Percentiles rank a stretch among this genome's conserved stretches.
These are phyloP conservation scores for Byssochlamys sp. DNA, from an alignment of 2,329 filamentous ascomycete species.

Conservation along the genomic window DNA sequence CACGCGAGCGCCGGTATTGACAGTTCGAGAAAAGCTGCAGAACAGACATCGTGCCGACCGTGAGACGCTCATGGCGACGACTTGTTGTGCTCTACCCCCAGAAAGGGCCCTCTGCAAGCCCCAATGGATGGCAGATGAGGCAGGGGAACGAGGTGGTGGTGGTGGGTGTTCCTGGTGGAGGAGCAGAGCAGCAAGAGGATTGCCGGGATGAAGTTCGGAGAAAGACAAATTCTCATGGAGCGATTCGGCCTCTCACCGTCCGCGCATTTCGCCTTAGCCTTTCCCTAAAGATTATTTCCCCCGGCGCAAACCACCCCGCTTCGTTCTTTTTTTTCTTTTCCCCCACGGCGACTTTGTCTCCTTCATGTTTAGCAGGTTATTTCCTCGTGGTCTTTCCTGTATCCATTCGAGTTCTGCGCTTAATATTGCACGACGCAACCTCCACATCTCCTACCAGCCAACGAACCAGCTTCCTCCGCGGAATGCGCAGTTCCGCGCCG, in stretches of 20 bases:
- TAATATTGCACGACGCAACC: not conserved
- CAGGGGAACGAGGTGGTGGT: constrained; percentile 1
- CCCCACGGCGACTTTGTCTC: not conserved
- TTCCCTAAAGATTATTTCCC: not conserved
- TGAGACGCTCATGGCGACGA: constrained; percentile 39
- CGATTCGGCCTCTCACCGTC: not conserved
- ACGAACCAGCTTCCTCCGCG: constrained; percentile 3
- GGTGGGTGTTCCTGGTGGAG: constrained; percentile 1
- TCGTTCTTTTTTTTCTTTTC: constrained; percentile 1
- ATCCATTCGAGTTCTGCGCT: not conserved
- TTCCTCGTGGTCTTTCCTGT: not conserved
- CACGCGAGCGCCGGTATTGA: constrained; percentile 28
- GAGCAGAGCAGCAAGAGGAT: not conserved
- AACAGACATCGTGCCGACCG: constrained; percentile 43
- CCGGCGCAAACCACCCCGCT: not conserved
- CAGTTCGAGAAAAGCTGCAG: constrained; percentile 37
- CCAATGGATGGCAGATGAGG: constrained; percentile 4
- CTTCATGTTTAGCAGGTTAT: not conserved
- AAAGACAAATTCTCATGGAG: constrained; percentile 15
- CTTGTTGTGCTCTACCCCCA: constrained; percentile 19
- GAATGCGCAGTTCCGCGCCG: constrained; percentile 14
- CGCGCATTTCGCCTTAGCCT: constrained; percentile 2
- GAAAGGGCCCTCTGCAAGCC: constrained; percentile 13
- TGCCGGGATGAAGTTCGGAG: constrained; percentile 5
- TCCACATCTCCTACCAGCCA: not conserved